A percentile compares a stretch with the other conserved stretches of the same genome.
phyloP scores from a whole-genome alignment of 2,329 filamentous ascomycete species.

The Botrytis deweyae region DNA sequence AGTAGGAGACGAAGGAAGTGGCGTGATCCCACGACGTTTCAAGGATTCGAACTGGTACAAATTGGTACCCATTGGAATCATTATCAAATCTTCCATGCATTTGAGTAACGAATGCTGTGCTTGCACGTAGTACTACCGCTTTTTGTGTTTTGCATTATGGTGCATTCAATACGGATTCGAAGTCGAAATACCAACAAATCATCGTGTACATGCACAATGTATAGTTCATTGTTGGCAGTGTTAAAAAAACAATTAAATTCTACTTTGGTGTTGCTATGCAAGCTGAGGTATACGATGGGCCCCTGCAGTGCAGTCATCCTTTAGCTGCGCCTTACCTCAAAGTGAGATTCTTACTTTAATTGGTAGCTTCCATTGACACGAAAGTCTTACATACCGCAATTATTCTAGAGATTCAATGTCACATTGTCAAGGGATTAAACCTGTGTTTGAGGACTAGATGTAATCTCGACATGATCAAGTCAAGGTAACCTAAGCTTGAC shows the following conservation, averaged over 20 bases:
- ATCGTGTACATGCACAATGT: background rate
- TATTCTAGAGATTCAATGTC: background rate
- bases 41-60: slow-evolving; percentile 2
- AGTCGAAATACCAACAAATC: slow-evolving; percentile 17
- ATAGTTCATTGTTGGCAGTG: background rate
- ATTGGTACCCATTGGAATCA: background rate
- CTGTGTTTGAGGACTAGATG: slow-evolving; percentile 13
- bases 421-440: slow-evolving; percentile 12
- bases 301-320: slow-evolving; percentile 24
- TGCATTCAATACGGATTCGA: slow-evolving; percentile 1
- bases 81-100: background rate
- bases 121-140: background rate
- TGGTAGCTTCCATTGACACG: slow-evolving; percentile 18
- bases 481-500: slow-evolving; percentile 14
- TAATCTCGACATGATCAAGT: slow-evolving; percentile 14
- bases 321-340: slow-evolving; percentile 20
- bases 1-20: slow-evolving; percentile 20
- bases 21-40: slow-evolving; percentile 20
- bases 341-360: slow-evolving; percentile 12
- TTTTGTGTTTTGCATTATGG: background rate
- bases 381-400: slow-evolving; percentile 15
- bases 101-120: background rate
- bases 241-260: background rate
- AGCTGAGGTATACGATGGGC: slow-evolving; percentile 10
- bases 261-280: background rate